A percentile compares a stretch with the other conserved stretches of the same genome.
These are phyloP conservation scores for Globisporangium megalacanthum DNA, from an alignment of 352 stramenopile species.

Conservation along the genomic window DNA sequence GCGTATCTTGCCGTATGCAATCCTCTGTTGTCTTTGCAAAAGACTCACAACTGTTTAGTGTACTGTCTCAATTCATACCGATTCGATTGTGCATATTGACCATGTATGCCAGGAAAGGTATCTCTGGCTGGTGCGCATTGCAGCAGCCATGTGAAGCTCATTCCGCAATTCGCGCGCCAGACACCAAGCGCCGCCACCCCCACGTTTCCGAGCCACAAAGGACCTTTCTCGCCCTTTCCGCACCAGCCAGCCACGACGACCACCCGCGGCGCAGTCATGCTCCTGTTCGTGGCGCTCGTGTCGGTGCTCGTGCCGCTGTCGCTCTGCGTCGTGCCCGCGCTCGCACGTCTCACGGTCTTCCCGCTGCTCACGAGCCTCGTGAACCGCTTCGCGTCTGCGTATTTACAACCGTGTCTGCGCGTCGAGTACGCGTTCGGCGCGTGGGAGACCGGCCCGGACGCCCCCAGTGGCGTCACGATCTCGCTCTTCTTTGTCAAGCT, in stretches of 20 bases:
- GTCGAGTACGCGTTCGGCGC: constrained; percentile 47
- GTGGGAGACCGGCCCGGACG: constrained; percentile 26
- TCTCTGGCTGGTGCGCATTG: too few relatives aligned
- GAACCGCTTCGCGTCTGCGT: constrained; percentile 43
- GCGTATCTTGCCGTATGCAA: too few relatives aligned
- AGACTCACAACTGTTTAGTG: too few relatives aligned
- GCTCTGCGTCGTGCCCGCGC: constrained; percentile 50
- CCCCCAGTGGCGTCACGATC: constrained; percentile 40
- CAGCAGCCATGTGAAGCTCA: neutral
- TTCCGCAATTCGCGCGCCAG: neutral
- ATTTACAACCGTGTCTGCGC: constrained; percentile 44
- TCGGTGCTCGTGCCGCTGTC: constrained; percentile 55
- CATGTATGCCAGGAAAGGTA: too few relatives aligned
- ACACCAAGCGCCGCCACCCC: neutral
- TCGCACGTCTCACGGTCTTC: constrained; percentile 55
- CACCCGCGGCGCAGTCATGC: constrained; percentile 16
- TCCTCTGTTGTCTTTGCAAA: too few relatives aligned
- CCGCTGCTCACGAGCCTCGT: constrained; percentile 47
- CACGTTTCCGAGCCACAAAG: neutral
- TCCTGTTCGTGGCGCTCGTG: constrained; percentile 42
- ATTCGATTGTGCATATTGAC: too few relatives aligned
- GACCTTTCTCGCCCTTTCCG: neutral
- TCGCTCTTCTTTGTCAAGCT: constrained; percentile 52
- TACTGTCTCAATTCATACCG: too few relatives aligned
- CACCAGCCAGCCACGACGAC: neutral